Evolutionary conservation across 1,284 basidiomycete species (phyloP).

Genomic region (Leccinum subrobustum): DNA sequence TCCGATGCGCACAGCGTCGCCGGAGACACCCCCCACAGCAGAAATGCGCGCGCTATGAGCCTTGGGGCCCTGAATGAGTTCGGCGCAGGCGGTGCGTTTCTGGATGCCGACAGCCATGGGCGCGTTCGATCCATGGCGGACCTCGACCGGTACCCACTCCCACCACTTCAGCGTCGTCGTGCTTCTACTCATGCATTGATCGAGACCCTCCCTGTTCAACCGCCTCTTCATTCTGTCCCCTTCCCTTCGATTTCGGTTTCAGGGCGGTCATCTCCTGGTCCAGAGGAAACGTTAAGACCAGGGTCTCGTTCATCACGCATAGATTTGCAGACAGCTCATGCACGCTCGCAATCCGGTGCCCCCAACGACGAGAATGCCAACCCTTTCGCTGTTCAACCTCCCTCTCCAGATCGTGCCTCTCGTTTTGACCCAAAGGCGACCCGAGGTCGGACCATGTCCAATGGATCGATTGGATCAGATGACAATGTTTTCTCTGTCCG

Average conservation of each 20-base stretch:
- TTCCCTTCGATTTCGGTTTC: slow-evolving; percentile 57
- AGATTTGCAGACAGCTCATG: slow-evolving; percentile 33
- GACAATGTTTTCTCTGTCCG: slow-evolving; percentile 62
- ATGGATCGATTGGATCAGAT: slow-evolving; percentile 41
- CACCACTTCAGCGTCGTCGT: slow-evolving; percentile 43
- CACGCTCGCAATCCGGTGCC: slow-evolving; percentile 46
- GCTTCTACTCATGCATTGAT: slow-evolving; percentile 51
- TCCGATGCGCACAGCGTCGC: slow-evolving; percentile 19
- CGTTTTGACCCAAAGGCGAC: slow-evolving; percentile 41
- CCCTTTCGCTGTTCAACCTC: slow-evolving; percentile 29
- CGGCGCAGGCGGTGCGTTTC: slow-evolving; percentile 44
- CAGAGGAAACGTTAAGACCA: slow-evolving; percentile 34
- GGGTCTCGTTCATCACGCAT: slow-evolving; percentile 34
- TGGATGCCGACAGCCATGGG: slow-evolving; percentile 40
- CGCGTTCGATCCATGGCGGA: slow-evolving; percentile 48
- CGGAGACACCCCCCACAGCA: slow-evolving; percentile 32
- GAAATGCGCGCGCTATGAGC: slow-evolving; percentile 59
- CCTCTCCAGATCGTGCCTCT: slow-evolving; percentile 36
- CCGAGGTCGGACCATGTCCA: slow-evolving; percentile 39
- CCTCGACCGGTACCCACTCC: slow-evolving; percentile 40
- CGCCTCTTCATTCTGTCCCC: slow-evolving; percentile 54
- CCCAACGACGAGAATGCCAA: slow-evolving; percentile 26
- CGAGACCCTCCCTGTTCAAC: slow-evolving; percentile 42
- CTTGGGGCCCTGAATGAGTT: slow-evolving; percentile 58
- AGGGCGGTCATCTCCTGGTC: slow-evolving; percentile 46